Percentiles rank a stretch among this genome's conserved stretches.
These are phyloP conservation scores for Discostella stelligera DNA, from an alignment of 352 stramenopile genomes.

Conservation along the genomic window DNA sequence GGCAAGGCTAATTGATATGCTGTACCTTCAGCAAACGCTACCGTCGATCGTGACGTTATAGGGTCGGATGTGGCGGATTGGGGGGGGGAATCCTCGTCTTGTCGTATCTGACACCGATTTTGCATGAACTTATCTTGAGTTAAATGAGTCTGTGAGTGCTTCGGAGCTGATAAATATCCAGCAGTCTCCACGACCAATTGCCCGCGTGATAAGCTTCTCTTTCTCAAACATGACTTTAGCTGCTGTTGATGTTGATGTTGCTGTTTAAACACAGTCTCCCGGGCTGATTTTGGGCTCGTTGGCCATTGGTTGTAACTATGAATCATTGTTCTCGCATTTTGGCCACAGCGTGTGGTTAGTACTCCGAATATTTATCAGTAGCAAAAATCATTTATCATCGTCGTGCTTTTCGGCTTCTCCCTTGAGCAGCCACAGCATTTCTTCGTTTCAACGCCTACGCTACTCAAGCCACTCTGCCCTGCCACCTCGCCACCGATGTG, in stretches of 20 bases:
- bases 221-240: conserved; percentile 25
- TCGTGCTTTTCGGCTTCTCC: too few relatives aligned
- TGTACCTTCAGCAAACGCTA: neutral
- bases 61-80: conserved; percentile 8
- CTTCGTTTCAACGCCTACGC: too few relatives aligned
- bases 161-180: neutral
- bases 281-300: conserved; percentile 7
- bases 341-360: too few relatives aligned
- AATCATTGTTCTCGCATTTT: neutral
- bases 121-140: conserved; percentile 4
- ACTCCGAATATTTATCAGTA: too few relatives aligned
- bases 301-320: neutral
- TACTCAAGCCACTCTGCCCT: too few relatives aligned
- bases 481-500: too few relatives aligned
- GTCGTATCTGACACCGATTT: neutral
- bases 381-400: too few relatives aligned
- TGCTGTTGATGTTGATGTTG: neutral
- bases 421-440: too few relatives aligned
- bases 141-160: neutral
- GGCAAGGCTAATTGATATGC: neutral
- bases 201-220: conserved; percentile 13
- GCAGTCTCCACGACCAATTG: neutral
- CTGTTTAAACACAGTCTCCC: neutral
- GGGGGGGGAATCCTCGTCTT: conserved; percentile 18
- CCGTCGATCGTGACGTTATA: conserved; percentile 1